These are phyloP conservation scores for Apiospora malaysiana DNA, from an alignment of 2,329 filamentous ascomycete species.

Conservation along the genomic window DNA sequence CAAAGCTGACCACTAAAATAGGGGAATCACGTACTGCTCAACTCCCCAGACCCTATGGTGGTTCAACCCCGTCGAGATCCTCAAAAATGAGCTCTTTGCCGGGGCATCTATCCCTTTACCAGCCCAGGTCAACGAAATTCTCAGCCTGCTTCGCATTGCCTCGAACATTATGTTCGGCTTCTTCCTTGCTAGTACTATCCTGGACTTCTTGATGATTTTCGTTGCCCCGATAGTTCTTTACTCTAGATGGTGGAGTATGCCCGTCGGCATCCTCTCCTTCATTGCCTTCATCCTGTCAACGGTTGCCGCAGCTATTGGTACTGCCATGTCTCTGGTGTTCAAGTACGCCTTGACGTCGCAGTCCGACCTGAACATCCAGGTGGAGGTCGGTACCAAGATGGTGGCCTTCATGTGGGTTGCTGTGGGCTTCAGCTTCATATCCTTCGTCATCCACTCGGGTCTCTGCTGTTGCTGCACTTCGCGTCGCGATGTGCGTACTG, in stretches of 20 bases:
- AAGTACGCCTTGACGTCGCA: slow-evolving; percentile 75
- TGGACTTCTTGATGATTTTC: slow-evolving; percentile 77
- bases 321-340: slow-evolving; percentile 84
- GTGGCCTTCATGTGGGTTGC: slow-evolving; percentile 91
- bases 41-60: slow-evolving; percentile 75
- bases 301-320: slow-evolving; percentile 76
- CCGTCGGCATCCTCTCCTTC: slow-evolving; percentile 71
- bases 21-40: slow-evolving; percentile 80
- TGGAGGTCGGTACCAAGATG: slow-evolving; percentile 74
- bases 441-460: slow-evolving; percentile 75
- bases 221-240: slow-evolving; percentile 61
- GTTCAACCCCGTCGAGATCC: slow-evolving; percentile 88
- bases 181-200: slow-evolving; percentile 74
- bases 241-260: slow-evolving; percentile 66
- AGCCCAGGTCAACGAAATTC: slow-evolving; percentile 71
- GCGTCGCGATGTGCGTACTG: slow-evolving; percentile 55
- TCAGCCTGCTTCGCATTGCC: slow-evolving; percentile 74
- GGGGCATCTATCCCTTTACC: slow-evolving; percentile 86
- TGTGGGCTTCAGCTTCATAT: slow-evolving; percentile 67
- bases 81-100: slow-evolving; percentile 78
- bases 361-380: slow-evolving; percentile 77
- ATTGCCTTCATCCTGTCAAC: slow-evolving; percentile 70
- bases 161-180: slow-evolving; percentile 90
- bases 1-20: slow-evolving; percentile 55
- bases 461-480: slow-evolving; percentile 79